Evolutionary conservation across 768 basidiomycete species (phyloP), one percentile per base, ranked within the genome.

Genomic region (Tylopilus sp.): DNA sequence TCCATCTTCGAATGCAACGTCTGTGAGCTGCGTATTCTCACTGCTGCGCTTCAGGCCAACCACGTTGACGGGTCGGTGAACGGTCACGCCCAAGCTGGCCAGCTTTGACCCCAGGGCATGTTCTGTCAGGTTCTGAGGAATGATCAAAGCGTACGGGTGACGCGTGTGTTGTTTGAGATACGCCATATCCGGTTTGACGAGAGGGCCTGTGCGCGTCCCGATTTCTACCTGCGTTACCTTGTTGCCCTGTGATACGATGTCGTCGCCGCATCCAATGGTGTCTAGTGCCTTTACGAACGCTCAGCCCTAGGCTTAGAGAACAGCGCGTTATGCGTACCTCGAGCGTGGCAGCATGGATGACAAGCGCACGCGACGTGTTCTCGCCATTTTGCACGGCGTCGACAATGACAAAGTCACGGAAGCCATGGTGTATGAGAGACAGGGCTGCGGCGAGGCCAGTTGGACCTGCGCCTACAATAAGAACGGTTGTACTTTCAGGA

Each of bases 391-490:
- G 40, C 1, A 62, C 49, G n/a, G 68, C 69, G 44, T 81, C 79
- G 8, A 81, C 75, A 11, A 80, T 64, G 17, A 73, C 54, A 61
- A 81, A 55, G 35, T 79, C 73, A 23, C 55, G 62, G 40, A 71
- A 71, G 2, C 74, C 74, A 17, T 76, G 68, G 7, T 73, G 64
- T 15, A 69, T 56, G 2, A 81, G 73, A 20, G 79, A 73, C 17
- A 79, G 55, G n/a, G 80, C 79, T 38, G 70, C 56, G 3, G 76
- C 67, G 22, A 81, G 72, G 20, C 80, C 80, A 0, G 71, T 62
- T 7, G 80, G 80, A n/a, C 80, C 79, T 13, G 76, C 77, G 4
- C 79, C 79, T n/a, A 81, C 73, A 22, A 81, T 70, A 47, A 81
- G 73, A 40, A 80, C 59, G 28, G 72, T 73, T 8, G 75, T 74